phyloP scores from a whole-genome alignment of 345 rosid genomes.

The Murraya paniculata region DNA sequence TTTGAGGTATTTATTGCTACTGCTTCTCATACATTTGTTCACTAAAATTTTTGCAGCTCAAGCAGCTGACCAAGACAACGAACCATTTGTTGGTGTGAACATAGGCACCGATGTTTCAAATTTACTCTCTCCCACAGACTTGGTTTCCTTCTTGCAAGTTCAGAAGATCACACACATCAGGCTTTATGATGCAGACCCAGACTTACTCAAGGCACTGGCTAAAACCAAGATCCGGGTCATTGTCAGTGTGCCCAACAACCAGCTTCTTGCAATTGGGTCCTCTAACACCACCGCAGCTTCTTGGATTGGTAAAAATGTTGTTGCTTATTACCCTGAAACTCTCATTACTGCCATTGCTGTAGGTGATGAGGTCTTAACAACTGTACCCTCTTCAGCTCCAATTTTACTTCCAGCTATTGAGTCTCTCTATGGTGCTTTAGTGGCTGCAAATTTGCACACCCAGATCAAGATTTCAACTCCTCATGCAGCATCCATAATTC shows the following conservation, averaged over 20 bases:
- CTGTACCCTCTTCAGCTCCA: slow-evolving; percentile 85
- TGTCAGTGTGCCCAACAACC: slow-evolving; percentile 88
- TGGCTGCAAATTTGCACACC: slow-evolving; percentile 84
- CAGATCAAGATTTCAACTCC: slow-evolving; percentile 93
- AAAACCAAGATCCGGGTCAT: slow-evolving; percentile 89
- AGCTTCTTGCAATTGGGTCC: slow-evolving; percentile 90
- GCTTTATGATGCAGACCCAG: slow-evolving; percentile 79
- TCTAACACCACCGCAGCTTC: slow-evolving; percentile 85
- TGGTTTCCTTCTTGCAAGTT: slow-evolving; percentile 64
- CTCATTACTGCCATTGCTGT: slow-evolving; percentile 71
- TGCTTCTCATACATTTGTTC: background rate
- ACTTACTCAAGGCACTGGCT: slow-evolving; percentile 70
- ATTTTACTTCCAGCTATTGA: slow-evolving; percentile 79
- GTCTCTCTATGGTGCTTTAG: slow-evolving; percentile 80
- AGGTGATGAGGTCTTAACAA: slow-evolving; percentile 91
- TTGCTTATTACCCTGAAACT: slow-evolving; percentile 76
- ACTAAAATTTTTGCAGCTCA: slow-evolving; percentile 17
- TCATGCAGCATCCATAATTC: slow-evolving; percentile 75
- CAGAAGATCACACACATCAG: slow-evolving; percentile 78
- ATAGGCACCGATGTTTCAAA: slow-evolving; percentile 76
- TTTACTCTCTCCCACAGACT: slow-evolving; percentile 41
- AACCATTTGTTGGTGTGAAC: slow-evolving; percentile 80
- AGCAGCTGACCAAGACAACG: slow-evolving; percentile 48
- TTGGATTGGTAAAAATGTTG: slow-evolving; percentile 81
- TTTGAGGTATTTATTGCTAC: background rate